Percentiles rank a stretch among this genome's conserved stretches.
Conservation (phyloP, 2,329 filamentous ascomycete genomes). For the Colletotrichum neosansevieriae region DNA sequence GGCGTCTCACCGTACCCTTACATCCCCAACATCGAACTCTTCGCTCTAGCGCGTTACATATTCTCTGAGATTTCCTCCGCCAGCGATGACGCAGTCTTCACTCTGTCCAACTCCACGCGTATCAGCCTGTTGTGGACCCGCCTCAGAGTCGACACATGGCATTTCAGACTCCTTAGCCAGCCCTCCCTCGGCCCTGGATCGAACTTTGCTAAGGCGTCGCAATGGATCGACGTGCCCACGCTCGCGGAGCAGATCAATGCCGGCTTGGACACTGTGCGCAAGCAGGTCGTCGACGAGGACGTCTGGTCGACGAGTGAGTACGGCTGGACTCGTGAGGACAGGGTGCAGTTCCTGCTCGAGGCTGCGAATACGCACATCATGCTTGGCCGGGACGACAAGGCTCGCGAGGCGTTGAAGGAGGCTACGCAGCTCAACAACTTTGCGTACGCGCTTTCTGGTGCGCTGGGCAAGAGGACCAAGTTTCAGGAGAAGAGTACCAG, state of each 20-base stretch:
- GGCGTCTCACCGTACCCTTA: slow-evolving; percentile 88
- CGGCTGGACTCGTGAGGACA: slow-evolving; percentile 61
- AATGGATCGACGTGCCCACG: slow-evolving; percentile 70
- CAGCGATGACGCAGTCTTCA: slow-evolving; percentile 42
- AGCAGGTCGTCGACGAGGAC: slow-evolving; percentile 50
- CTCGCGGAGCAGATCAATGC: slow-evolving; percentile 64
- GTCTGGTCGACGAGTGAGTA: slow-evolving; percentile 51
- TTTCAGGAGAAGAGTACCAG: slow-evolving; percentile 85
- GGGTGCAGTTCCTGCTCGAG: slow-evolving; percentile 82
- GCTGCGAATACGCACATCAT: slow-evolving; percentile 85
- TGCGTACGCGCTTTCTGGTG: slow-evolving; percentile 84
- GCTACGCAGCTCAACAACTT: slow-evolving; percentile 79
- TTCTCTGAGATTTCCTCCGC: slow-evolving; percentile 50
- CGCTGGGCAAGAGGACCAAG: slow-evolving; percentile 85
- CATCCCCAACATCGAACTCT: slow-evolving; percentile 85
- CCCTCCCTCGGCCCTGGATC: slow-evolving; percentile 66
- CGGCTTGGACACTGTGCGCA: slow-evolving; percentile 57
- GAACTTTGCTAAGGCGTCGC: slow-evolving; percentile 66
- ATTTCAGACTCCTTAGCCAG: slow-evolving; percentile 71
- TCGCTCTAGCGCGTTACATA: slow-evolving; percentile 75
- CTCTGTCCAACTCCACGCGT: slow-evolving; percentile 53
- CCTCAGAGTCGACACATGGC: slow-evolving; percentile 79
- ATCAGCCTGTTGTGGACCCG: slow-evolving; percentile 69
- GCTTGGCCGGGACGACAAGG: slow-evolving; percentile 83
- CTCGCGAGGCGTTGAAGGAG: slow-evolving; percentile 75